A percentile compares a stretch with the other conserved stretches of the same genome.
Evolutionary conservation across 2,329 filamentous ascomycete genomes (phyloP).

Genomic region (Cytospora leucostoma): DNA sequence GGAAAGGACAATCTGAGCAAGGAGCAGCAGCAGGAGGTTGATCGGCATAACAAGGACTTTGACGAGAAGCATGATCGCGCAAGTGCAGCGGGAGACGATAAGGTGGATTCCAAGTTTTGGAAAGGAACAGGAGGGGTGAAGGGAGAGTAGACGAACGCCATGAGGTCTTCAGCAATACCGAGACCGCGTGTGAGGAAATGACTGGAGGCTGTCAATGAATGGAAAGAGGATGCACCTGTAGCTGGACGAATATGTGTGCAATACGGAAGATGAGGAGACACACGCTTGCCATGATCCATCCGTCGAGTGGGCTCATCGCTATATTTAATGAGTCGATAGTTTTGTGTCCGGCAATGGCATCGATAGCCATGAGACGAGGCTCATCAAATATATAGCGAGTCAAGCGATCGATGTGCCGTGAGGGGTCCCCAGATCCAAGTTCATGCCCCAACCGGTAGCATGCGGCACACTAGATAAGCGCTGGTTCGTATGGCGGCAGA

Average conservation of each 20-base stretch:
- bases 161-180: not conserved
- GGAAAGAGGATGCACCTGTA: not conserved
- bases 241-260: not conserved
- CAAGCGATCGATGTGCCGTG: too few relatives aligned
- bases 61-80: constrained; percentile 54
- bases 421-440: too few relatives aligned
- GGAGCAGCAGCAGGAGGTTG: constrained; percentile 58
- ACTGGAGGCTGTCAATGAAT: not conserved
- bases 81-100: constrained; percentile 45
- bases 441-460: too few relatives aligned
- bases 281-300: too few relatives aligned
- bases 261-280: not conserved
- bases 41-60: constrained; percentile 61
- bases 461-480: too few relatives aligned
- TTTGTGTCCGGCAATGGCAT: not conserved
- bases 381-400: too few relatives aligned
- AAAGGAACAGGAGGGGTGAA: constrained; percentile 31
- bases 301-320: too few relatives aligned
- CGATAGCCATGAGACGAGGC: too few relatives aligned
- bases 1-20: constrained; percentile 42
- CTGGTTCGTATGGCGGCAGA: too few relatives aligned
- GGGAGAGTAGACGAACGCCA: not conserved
- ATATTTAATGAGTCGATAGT: not conserved
- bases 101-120: constrained; percentile 60
- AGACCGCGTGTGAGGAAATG: not conserved